Percentiles rank a stretch among this genome's conserved stretches.
Evolutionary conservation across 1,284 basidiomycete genomes (phyloP).

Genomic region (Puccinia polysora): DNA sequence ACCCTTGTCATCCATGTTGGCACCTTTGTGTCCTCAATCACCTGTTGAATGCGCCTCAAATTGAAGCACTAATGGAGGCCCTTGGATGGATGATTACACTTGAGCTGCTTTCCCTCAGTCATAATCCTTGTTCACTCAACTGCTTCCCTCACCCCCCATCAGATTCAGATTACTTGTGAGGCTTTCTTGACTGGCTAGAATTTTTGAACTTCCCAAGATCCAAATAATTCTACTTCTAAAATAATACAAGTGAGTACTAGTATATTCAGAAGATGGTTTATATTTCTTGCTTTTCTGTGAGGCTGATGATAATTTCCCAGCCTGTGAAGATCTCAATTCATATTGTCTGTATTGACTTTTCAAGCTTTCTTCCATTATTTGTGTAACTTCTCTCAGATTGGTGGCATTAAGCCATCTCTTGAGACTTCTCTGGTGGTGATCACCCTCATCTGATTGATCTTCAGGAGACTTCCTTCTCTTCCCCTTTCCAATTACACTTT

Average conservation of each 20-base stretch:
- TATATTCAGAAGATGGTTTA: not conserved
- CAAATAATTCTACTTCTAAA: not conserved
- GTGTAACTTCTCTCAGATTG: not conserved
- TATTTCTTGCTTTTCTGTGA: not conserved
- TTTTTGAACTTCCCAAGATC: not conserved
- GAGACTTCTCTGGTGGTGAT: not conserved
- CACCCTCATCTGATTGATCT: not conserved
- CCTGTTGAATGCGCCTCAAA: not conserved
- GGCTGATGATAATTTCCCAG: not conserved
- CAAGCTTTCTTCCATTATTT: not conserved
- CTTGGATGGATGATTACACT: not conserved
- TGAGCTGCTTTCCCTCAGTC: not conserved
- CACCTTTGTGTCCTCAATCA: not conserved
- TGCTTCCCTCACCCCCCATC: not conserved
- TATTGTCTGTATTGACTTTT: not conserved
- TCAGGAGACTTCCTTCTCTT: not conserved
- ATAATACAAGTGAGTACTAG: not conserved
- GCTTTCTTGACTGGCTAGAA: not conserved
- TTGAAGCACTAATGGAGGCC: not conserved
- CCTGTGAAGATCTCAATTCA: not conserved
- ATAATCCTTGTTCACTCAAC: not conserved
- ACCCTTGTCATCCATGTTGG: conserved; percentile 13
- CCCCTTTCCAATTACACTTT: not conserved
- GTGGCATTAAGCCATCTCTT: not conserved
- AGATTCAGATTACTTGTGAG: not conserved